Base-by-base conservation (phyloP, 2,329 filamentous ascomycete genomes). In the Paecilomyces dactylethromorphus region DNA sequence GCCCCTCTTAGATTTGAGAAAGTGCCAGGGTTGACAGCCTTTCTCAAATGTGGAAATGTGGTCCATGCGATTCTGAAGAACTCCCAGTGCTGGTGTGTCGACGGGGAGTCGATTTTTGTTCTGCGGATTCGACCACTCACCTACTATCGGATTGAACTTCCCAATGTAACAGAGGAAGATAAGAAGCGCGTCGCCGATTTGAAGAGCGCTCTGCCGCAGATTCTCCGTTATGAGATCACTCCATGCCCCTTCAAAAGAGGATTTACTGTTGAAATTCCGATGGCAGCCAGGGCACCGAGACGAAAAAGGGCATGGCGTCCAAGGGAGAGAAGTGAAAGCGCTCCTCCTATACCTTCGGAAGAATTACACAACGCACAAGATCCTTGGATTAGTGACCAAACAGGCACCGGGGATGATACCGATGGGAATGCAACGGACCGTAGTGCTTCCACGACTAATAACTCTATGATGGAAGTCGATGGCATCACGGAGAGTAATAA, bases 61-160 rank as follows among this genome's bases (percentile, higher is more conserved):
- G 82, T 96, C 18, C 90, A 94, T 67, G 89, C 92, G 11, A 94
- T 97, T 62, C 78, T 97, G 56, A 91, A 90, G 24, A 91, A 91
- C 72, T 95, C 91, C 59, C 92, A 96, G 74, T 95, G 90, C 70
- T 97, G 92, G 92, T 95, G 90, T 71, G 89, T 97, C 32, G 90
- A 95, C 71, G 89, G 91, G 59, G 83, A 87, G 58, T 88, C 88
- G 49, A 91, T 87, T 65, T 96, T 96, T 65, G 89, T 96, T n/a
- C 78, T 97, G 60, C 89, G 92, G 64, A 91, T 95, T 63, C 83
- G 91, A 22, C 85, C 88, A 52, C 88, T 92, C 31, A 88, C 89
- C 51, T 97, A 94, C 73, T 96, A 94, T 82, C 87, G 92, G 63
- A 94, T 97, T 67, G 92, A 97, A 69, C 77, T 97, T 5, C 90